These are phyloP conservation scores for Cladosporium colombiae DNA, from an alignment of 2,329 filamentous ascomycete species.

Conservation along the genomic window DNA sequence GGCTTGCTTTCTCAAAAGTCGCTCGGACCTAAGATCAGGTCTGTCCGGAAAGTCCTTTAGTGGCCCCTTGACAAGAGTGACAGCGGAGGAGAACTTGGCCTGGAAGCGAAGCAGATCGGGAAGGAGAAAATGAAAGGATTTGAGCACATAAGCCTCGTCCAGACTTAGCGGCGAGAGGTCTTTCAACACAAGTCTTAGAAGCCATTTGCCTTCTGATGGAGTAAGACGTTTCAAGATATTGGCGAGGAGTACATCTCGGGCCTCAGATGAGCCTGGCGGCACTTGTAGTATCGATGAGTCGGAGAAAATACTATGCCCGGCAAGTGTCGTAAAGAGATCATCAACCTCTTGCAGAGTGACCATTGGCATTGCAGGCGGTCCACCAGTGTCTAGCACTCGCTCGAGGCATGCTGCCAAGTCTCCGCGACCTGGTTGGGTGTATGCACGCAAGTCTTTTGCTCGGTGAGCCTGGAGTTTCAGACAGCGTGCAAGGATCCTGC, in stretches of 20 bases:
- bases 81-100: slow-evolving; percentile 64
- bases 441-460: slow-evolving; percentile 62
- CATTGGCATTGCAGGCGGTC: slow-evolving; percentile 32
- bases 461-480: slow-evolving; percentile 66
- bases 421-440: slow-evolving; percentile 58
- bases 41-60: slow-evolving; percentile 41
- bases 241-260: slow-evolving; percentile 52
- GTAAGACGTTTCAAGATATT: slow-evolving; percentile 61
- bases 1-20: slow-evolving; percentile 41
- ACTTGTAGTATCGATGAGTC: slow-evolving; percentile 56
- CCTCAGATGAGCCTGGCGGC: slow-evolving; percentile 29
- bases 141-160: slow-evolving; percentile 58
- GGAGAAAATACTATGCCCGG: slow-evolving; percentile 70
- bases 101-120: slow-evolving; percentile 70
- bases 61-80: slow-evolving; percentile 54
- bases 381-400: slow-evolving; percentile 62
- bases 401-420: slow-evolving; percentile 75
- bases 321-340: slow-evolving; percentile 62
- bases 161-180: slow-evolving; percentile 68
- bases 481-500: slow-evolving; percentile 66
- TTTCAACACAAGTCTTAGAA: slow-evolving; percentile 78
- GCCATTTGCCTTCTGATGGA: slow-evolving; percentile 79
- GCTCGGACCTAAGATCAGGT: slow-evolving; percentile 38
- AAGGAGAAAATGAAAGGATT: slow-evolving; percentile 67
- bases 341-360: slow-evolving; percentile 76